Evolutionary conservation across 2,329 filamentous ascomycete species (phyloP).

Genomic region (Xylariaceae sp.): DNA sequence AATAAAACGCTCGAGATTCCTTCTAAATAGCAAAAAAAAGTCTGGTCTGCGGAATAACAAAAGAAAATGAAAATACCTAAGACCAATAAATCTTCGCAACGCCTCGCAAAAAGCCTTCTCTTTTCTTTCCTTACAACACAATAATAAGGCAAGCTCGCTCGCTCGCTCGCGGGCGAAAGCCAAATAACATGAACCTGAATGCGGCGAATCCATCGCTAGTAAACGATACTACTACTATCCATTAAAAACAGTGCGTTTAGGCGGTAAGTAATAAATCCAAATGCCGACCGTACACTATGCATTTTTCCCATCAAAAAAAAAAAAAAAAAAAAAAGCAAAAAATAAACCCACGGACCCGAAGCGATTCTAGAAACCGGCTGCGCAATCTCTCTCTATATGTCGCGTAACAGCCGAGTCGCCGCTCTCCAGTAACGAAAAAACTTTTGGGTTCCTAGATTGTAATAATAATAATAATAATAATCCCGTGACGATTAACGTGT

Average conservation of each 20-base stretch:
- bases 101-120: background rate
- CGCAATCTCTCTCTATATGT: constrained; percentile 4
- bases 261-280: too few species aligned
- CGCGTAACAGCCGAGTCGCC: constrained; percentile 7
- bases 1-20: background rate
- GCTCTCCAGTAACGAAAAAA: constrained; percentile 14
- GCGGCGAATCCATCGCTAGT: background rate
- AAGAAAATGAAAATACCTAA: background rate
- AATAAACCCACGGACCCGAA: background rate
- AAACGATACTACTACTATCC: background rate
- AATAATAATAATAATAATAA: constrained; percentile 10
- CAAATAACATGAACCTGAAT: background rate
- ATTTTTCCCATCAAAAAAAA: background rate
- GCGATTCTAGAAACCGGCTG: constrained; percentile 5
- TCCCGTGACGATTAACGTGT: constrained; percentile 21
- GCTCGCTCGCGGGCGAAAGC: too few species aligned
- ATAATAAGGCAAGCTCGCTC: too few species aligned
- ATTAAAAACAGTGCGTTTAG: background rate
- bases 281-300: background rate
- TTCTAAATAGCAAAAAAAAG: background rate
- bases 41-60: background rate
- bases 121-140: too few species aligned
- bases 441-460: constrained; percentile 24
- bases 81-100: background rate
- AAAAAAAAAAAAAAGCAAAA: background rate